Conservation (phyloP, 768 basidiomycete genomes). For the Fibroporia radiculosa region DNA sequence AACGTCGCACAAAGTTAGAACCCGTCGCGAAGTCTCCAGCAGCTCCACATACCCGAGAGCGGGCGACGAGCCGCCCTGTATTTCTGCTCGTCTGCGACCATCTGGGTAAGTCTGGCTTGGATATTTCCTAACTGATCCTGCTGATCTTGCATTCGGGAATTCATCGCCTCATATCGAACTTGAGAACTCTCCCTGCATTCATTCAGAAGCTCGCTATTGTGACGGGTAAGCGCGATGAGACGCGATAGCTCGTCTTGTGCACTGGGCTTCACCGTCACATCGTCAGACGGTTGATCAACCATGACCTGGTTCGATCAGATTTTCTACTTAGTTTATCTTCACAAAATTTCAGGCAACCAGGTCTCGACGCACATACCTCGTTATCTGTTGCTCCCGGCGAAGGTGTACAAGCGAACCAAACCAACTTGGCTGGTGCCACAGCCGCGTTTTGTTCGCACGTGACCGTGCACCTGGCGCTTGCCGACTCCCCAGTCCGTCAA, state of each 20-base stretch:
- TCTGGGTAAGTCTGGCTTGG: not conserved
- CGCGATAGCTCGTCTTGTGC: conserved; percentile 1
- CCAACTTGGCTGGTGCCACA: too few species aligned
- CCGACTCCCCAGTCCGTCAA: too few species aligned
- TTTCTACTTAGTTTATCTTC: too few species aligned
- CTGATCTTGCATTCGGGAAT: not conserved
- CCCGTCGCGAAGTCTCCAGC: not conserved
- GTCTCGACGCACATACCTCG: too few species aligned
- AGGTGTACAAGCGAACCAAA: too few species aligned
- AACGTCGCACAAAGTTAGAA: not conserved
- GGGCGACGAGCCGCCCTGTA: not conserved
- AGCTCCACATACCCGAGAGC: not conserved
- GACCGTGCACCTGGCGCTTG: too few species aligned
- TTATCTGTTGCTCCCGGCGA: too few species aligned
- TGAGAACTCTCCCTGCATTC: not conserved
- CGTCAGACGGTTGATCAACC: too few species aligned
- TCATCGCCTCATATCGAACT: not conserved
- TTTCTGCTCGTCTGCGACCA: not conserved
- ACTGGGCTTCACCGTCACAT: too few species aligned
- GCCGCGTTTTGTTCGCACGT: too few species aligned
- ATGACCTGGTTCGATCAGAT: too few species aligned
- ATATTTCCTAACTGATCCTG: not conserved
- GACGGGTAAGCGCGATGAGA: not conserved
- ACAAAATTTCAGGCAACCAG: too few species aligned
- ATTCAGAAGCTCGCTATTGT: not conserved